A percentile compares a stretch with the other conserved stretches of the same genome.
Evolutionary conservation across 495 filamentous ascomycete species (phyloP).

Genomic region (Xanthoparmelia taractica): DNA sequence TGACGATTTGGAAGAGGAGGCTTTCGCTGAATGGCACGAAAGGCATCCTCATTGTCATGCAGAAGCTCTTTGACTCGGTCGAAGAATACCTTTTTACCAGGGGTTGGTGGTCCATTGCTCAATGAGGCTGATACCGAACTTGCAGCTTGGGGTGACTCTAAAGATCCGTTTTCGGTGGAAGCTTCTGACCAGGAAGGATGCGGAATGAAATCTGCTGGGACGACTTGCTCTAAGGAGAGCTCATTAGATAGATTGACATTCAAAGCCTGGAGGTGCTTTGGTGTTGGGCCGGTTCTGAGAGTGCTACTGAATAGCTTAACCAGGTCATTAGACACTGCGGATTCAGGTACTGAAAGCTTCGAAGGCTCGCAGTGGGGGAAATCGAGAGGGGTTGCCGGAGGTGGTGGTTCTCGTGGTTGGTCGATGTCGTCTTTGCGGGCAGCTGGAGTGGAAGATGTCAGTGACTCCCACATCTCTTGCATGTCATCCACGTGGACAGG

Average conservation of each 20-base stretch:
- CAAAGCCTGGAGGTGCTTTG: slow-evolving; percentile 43
- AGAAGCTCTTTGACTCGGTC: slow-evolving; percentile 42
- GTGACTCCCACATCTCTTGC: background rate
- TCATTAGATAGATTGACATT: slow-evolving; percentile 43
- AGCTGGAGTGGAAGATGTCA: slow-evolving; percentile 4
- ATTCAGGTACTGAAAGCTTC: slow-evolving; percentile 26
- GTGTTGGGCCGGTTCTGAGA: slow-evolving; percentile 43
- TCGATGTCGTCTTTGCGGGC: background rate
- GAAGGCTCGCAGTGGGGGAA: slow-evolving; percentile 41
- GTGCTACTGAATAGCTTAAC: slow-evolving; percentile 40
- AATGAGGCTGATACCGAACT: slow-evolving; percentile 28
- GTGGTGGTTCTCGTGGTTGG: slow-evolving; percentile 33
- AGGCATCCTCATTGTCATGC: slow-evolving; percentile 51
- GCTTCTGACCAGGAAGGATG: slow-evolving; percentile 39
- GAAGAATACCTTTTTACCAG: slow-evolving; percentile 43
- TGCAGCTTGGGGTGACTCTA: slow-evolving; percentile 20
- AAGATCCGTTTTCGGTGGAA: slow-evolving; percentile 1
- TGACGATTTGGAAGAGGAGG: slow-evolving; percentile 32
- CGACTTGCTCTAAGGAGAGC: slow-evolving; percentile 39
- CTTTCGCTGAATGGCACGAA: slow-evolving; percentile 42
- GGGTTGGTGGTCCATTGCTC: slow-evolving; percentile 45
- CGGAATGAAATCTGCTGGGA: slow-evolving; percentile 40
- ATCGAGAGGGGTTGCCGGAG: slow-evolving; percentile 41
- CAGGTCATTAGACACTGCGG: slow-evolving; percentile 30
- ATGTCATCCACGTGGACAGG: background rate